Evolutionary conservation across 768 basidiomycete species (phyloP), one percentile per base, ranked within the genome.

Genomic region (Mycena maculata): DNA sequence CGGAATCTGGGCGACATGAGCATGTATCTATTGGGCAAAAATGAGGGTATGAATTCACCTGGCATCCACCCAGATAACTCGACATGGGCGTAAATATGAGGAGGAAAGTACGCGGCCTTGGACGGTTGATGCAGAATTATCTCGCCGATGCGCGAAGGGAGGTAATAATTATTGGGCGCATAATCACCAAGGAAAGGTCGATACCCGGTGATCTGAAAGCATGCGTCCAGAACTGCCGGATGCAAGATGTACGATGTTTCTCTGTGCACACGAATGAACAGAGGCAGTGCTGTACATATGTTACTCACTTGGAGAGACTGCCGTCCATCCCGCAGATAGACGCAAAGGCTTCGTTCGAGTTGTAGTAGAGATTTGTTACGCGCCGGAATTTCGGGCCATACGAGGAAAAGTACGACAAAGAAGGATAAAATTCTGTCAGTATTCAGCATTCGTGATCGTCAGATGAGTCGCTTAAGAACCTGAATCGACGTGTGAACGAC

Each of bases 151-250:
- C 72, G 63, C 7, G 79, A 76, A 12, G 79, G 80, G 11, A 81
- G 75, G 55, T 77, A 80, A 66, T 79, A 80, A 23, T 63, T 72
- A 48, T 72, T 75, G 10, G 68, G 67, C 42, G 77, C 76, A 27
- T 66, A 65, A 55, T 77, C 74, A 13, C 76, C 77, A 18, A 76
- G 74, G 63, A 82, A 71, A 2, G 73, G 61, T 22, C 72, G 75
- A 56, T 80, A 76, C 3, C 77, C 76, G 2, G 73, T 60, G 36
- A 79, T 69, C 25, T 82, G 82, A 10, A 83, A 61, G 38, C 77
- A 76, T 2, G 79, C 76, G 60, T 83, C 82, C 5, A 84, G 36
- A 33, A 64, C 48, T 8, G 63, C 63, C 10, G 63, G 63, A 31
- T 64, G 63, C 22, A 57, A 20, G 2, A 64, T 57, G 36, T 56